Conservation (phyloP, 2,329 filamentous ascomycete species). For the Paracorniculantispora psalliotae region DNA sequence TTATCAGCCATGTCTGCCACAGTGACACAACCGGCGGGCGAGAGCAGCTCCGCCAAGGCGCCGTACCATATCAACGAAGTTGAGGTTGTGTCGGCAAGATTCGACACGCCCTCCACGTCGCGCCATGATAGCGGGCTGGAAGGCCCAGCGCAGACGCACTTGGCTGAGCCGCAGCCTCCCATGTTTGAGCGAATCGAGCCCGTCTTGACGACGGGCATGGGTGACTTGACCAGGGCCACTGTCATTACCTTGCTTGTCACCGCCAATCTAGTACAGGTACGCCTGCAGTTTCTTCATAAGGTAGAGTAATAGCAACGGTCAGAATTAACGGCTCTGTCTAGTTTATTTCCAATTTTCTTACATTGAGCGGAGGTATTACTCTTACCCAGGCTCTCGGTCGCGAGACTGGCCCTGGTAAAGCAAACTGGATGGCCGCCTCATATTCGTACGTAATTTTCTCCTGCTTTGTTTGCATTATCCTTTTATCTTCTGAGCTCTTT, state of each 20-base stretch:
- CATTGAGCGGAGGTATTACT: conserved; percentile 24
- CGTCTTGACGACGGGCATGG: not conserved
- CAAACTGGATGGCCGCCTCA: conserved; percentile 36
- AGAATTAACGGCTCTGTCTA: not conserved
- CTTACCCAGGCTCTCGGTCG: conserved; percentile 25
- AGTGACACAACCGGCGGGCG: not conserved
- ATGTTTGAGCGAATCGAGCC: not conserved
- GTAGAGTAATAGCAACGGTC: not conserved
- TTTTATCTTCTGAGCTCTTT: not conserved
- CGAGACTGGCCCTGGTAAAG: conserved; percentile 25
- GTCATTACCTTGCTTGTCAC: not conserved
- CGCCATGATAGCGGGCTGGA: not conserved
- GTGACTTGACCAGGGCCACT: not conserved
- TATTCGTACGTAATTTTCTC: conserved; percentile 27
- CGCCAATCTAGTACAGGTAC: not conserved
- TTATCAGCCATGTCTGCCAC: not conserved
- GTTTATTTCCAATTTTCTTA: conserved; percentile 28
- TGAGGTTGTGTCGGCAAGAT: not conserved
- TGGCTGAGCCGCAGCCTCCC: not conserved
- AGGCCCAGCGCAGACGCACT: not conserved
- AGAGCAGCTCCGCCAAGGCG: not conserved
- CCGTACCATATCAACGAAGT: not conserved
- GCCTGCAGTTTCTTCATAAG: not conserved
- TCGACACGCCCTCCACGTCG: not conserved
- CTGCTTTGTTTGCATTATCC: not conserved